Evolutionary conservation across 139 green algal species (phyloP), one percentile per base, ranked within the genome.

Genomic region (Chlorella sorokiniana): DNA sequence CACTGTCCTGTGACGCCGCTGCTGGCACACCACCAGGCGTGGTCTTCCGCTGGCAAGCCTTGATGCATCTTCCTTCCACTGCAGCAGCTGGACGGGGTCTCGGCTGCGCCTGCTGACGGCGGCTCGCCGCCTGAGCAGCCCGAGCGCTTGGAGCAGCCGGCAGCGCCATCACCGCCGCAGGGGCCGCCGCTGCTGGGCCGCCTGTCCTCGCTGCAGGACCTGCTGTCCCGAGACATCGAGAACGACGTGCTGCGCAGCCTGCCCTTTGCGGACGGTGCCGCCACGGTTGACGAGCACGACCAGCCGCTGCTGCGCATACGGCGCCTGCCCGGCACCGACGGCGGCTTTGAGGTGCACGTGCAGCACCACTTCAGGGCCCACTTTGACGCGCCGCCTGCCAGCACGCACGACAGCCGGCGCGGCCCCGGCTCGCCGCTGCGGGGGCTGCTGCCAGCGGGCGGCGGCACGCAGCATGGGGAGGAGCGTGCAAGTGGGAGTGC

Each of bases 351-450:
- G n/a, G 54, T 90, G 9, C 78, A 69, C 3, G 64, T 91, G 5
- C 71, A 86, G 44, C 80, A 86, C 62, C 72, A 45, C 48, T 90
- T 91, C 56, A 44, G 75, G 41, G 87, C 83, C 4, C 83, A 85
- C 54, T 91, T 86, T n/a, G 41, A 64, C 48, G 16, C 11, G 48
- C 14, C 48, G 48, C n/a, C n/a, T n/a, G n/a, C n/a, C n/a, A n/a
- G n/a, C n/a, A n/a, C n/a, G n/a, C n/a, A n/a, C n/a, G n/a, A n/a
- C n/a, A n/a, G n/a, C n/a, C n/a, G n/a, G n/a, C n/a, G n/a, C n/a
- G n/a, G n/a, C n/a, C n/a, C n/a, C n/a, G n/a, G n/a, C n/a, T n/a
- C n/a, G n/a, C n/a, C n/a, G n/a, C n/a, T n/a, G n/a, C n/a, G n/a
- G n/a, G n/a, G n/a, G n/a, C n/a, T n/a, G n/a, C n/a, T n/a, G n/a